Conservation (phyloP, 805 yeast genomes). For the Saccharomycopsis oosterbeekiorum region DNA sequence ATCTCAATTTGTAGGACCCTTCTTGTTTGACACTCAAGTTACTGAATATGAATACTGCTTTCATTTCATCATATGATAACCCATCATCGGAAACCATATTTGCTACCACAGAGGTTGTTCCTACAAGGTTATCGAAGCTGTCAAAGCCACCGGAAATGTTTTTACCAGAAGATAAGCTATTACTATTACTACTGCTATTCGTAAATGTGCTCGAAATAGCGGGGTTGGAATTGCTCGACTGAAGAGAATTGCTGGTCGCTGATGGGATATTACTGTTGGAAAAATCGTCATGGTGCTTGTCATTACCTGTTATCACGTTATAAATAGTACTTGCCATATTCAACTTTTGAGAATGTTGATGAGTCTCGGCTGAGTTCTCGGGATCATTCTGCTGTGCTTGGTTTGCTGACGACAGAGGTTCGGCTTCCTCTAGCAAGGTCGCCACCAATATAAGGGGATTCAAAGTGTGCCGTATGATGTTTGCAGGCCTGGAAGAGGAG, state of each 20-base stretch:
- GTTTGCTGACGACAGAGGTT: neutral
- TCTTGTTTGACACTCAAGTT: slow-evolving; percentile 19
- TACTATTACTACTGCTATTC: neutral
- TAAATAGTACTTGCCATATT: neutral
- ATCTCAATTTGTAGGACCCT: slow-evolving; percentile 16
- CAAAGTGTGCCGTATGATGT: slow-evolving; percentile 16
- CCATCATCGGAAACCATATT: slow-evolving; percentile 17
- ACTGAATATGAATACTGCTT: slow-evolving; percentile 18
- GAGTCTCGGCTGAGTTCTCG: neutral
- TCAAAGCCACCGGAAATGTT: neutral
- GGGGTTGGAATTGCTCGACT: neutral
- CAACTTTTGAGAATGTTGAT: neutral
- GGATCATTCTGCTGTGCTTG: neutral
- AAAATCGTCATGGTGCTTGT: neutral
- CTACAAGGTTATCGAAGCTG: slow-evolving; percentile 16
- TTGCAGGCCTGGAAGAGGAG: neutral
- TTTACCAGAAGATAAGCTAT: neutral
- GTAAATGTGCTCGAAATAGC: neutral
- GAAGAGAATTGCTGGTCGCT: neutral
- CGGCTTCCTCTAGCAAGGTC: slow-evolving; percentile 9
- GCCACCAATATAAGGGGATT: slow-evolving; percentile 17
- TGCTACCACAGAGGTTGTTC: slow-evolving; percentile 18
- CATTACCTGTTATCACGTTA: neutral
- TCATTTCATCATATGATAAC: slow-evolving; percentile 6
- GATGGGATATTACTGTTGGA: neutral